Evolutionary conservation across 2,329 filamentous ascomycete species (phyloP), one percentile per base, ranked within the genome.

Genomic region (Xylaria sp.): DNA sequence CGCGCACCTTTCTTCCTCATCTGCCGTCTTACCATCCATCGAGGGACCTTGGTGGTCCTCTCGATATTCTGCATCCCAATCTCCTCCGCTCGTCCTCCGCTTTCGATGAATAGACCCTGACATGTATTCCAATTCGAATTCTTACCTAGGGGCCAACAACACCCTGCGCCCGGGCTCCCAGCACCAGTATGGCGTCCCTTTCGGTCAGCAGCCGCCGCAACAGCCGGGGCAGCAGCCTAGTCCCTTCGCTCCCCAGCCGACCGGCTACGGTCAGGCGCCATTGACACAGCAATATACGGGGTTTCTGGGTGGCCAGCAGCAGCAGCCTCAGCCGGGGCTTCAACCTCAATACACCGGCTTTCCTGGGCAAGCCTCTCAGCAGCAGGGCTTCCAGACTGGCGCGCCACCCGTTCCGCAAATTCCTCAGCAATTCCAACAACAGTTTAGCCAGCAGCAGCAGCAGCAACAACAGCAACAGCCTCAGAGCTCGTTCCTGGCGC

Each of bases 101-200:
- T 23, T 66, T 73, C 63, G 56, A 65, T 63, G 65, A 67, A 20
- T 36, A 53, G 60, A 66, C 36, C 36, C 51, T 59, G 54, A 62
- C 20, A 97, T 97, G 95, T 98, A 93, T 84, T 96, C 93, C 74
- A 93, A 91, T 80, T 92, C 93, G 74, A 97, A 92, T 84, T 90
- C 92, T 72, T 97, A 91, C 81, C 83, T 97, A 77, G 93, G 93
- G 81, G 92, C 90, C 83, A 88, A 87, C 80, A 93, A 90, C 79
- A 91, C 86, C 84, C 88, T 91, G 79, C 92, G 90, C 69, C 92
- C 92, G 63, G 87, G 88, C 72, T 85, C 85, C 72, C 89, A 87
- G 77, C 89, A 85, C 71, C 84, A 88, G 74, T 87, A 85, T 83
- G 85, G 85, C 74, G 80, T 82, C 77, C 82, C 85, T 70, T 85